Conservation (phyloP, 1,284 basidiomycete genomes). For the Anthracocystis walkeri region DNA sequence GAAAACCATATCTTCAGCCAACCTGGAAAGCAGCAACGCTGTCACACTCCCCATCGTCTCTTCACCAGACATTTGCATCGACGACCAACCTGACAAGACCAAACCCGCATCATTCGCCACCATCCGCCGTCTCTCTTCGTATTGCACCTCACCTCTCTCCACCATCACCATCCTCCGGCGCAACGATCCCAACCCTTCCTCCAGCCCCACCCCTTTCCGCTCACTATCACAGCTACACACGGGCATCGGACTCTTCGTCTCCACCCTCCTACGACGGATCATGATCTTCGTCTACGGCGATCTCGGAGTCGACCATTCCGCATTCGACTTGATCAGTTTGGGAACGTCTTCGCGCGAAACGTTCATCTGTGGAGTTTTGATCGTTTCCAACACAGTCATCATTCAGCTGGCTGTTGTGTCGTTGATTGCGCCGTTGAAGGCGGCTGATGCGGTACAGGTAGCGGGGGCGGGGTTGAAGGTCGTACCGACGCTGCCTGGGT, state of each 20-base stretch:
- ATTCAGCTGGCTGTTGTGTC: constrained; percentile 29
- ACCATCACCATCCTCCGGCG: constrained; percentile 15
- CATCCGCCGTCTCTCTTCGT: constrained; percentile 24
- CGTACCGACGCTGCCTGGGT: constrained; percentile 18
- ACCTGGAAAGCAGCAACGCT: too few relatives aligned
- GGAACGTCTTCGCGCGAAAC: constrained; percentile 40
- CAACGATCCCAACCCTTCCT: neutral
- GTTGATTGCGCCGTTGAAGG: constrained; percentile 21
- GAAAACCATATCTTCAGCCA: too few relatives aligned
- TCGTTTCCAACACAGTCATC: constrained; percentile 30
- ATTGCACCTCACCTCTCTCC: constrained; percentile 5
- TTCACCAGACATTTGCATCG: neutral
- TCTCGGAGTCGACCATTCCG: constrained; percentile 22
- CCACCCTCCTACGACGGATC: constrained; percentile 14
- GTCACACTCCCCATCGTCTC: too few relatives aligned
- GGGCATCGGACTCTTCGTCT: constrained; percentile 20
- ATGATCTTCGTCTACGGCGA: constrained; percentile 23
- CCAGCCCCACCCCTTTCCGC: neutral
- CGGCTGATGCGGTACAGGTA: neutral
- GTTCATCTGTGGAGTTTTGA: constrained; percentile 32
- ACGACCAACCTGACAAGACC: neutral
- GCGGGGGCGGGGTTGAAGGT: neutral
- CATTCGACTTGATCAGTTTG: constrained; percentile 28
- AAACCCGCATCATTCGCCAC: neutral
- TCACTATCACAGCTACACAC: constrained; percentile 15